phyloP scores from a whole-genome alignment of 306 rosid species.

The Heteromeles arbutifolia region DNA sequence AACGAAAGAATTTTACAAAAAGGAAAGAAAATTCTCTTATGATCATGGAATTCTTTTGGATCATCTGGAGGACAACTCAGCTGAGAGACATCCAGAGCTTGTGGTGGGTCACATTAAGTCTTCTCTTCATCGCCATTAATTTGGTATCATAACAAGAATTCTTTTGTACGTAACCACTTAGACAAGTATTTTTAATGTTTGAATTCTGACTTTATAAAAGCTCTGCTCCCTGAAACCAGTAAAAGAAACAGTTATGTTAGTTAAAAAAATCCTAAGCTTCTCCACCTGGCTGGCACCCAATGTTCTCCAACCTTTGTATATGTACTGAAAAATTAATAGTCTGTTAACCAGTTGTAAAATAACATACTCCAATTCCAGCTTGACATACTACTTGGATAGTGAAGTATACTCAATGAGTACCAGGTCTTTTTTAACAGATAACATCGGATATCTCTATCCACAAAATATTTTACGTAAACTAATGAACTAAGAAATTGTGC shows the following conservation, averaged over 20 bases:
- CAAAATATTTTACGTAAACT: too few relatives aligned
- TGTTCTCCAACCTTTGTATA: too few relatives aligned
- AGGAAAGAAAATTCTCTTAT: slow-evolving; percentile 62
- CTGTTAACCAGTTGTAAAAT: too few relatives aligned
- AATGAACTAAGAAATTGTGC: too few relatives aligned
- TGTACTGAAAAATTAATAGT: too few relatives aligned
- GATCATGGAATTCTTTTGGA: slow-evolving; percentile 54
- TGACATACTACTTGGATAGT: too few relatives aligned
- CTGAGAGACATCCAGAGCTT: slow-evolving; percentile 45
- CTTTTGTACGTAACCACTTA: neutral
- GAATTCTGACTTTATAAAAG: neutral
- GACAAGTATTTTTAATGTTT: neutral
- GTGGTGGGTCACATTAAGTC: slow-evolving; percentile 45
- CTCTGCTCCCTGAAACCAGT: neutral
- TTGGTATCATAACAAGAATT: neutral
- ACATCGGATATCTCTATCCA: too few relatives aligned
- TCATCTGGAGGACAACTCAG: slow-evolving; percentile 27
- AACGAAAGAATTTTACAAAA: too few relatives aligned
- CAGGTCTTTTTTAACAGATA: too few relatives aligned
- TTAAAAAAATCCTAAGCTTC: neutral
- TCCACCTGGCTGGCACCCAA: neutral
- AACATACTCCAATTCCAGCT: too few relatives aligned
- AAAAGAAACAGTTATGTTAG: neutral
- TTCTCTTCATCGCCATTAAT: slow-evolving; percentile 18
- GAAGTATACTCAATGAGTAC: too few relatives aligned